Evolutionary conservation across 2,329 filamentous ascomycete species (phyloP), one percentile per base, ranked within the genome.

Genomic region (Chrysoporthe deuterocubensis): DNA sequence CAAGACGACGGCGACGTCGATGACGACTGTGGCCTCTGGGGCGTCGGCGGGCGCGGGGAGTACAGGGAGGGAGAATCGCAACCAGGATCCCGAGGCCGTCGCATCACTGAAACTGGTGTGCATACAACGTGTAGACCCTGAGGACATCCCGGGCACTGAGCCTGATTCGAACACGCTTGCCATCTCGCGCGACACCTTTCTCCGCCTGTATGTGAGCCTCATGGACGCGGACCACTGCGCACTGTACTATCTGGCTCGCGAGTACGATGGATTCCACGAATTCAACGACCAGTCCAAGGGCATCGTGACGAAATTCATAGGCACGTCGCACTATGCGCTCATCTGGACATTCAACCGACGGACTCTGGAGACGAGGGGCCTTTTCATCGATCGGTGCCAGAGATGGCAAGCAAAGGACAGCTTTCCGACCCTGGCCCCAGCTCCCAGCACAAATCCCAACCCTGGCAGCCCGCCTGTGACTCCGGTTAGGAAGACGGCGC

Each of bases 261-360:
- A 73, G 32, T 74, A 74, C 63, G 73, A 74, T 37, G 74, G 74
- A 4, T 74, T 74, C 48, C 74, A 74, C 54, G 70, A 73, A 62
- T 74, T 73, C 61, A 66, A 58, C 44, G 68, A 65, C 50, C 16
- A 62, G 5, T 21, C 62, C 42, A 64, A 65, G 16, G 68, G 67
- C 6, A 48, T 68, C 43, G 67, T 71, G 61, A 75, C 73, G 6
- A 71, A 70, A 43, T 74, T 71, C 60, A 50, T 75, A 48, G 74
- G 73, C 34, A 72, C 70, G 11, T 71, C 74, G 2, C 71, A 67
- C 48, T 74, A 73, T 46, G 72, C 71, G 21, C 66, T 74, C 16
- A 64, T 73, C n/a, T 75, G 74, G 74, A 74, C 73, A 4, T 75
- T 73, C 43, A 68, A 74, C 56, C 67, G 64, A 21, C 67, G 56